Evolutionary conservation across 2,329 filamentous ascomycete species (phyloP).

Genomic region (Escovopsis sp.): DNA sequence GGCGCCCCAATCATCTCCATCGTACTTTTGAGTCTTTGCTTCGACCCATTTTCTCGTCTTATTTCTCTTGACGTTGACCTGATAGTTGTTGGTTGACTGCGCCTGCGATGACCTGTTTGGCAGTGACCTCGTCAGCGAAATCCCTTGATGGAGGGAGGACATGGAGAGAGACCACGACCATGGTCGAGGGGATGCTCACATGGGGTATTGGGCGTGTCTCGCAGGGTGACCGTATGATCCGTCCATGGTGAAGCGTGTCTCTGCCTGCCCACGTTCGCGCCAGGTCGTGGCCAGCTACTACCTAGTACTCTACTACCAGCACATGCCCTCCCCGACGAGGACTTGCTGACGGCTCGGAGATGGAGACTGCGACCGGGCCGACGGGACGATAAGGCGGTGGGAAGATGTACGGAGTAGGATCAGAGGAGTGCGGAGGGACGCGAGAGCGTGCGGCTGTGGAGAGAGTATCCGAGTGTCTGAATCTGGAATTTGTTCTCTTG

Average conservation of each 20-base stretch:
- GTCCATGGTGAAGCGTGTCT: constrained; percentile 2
- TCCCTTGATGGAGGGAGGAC: not conserved
- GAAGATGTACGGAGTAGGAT: too few relatives aligned
- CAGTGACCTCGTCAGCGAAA: too few relatives aligned
- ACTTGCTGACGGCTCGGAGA: too few relatives aligned
- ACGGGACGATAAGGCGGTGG: too few relatives aligned
- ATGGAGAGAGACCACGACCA: not conserved
- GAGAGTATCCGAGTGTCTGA: too few relatives aligned
- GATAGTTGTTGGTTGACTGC: constrained; percentile 38
- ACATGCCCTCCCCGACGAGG: too few relatives aligned
- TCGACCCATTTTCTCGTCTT: constrained; percentile 95
- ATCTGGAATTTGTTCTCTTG: too few relatives aligned
- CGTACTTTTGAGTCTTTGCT: constrained; percentile 73
- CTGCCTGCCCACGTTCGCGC: constrained; percentile 1
- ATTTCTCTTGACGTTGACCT: constrained; percentile 71
- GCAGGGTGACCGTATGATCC: constrained; percentile 4
- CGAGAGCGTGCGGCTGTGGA: too few relatives aligned
- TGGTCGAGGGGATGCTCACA: constrained; percentile 1
- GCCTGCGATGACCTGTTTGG: constrained; percentile 16
- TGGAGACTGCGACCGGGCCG: too few relatives aligned
- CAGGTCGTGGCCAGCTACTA: too few relatives aligned
- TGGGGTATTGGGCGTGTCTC: constrained; percentile 4
- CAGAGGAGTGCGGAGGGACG: too few relatives aligned
- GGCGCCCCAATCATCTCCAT: constrained; percentile 85
- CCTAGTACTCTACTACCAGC: too few relatives aligned